Evolutionary conservation across 2,329 filamentous ascomycete species (phyloP).

Genomic region (Botrytis deweyae): DNA sequence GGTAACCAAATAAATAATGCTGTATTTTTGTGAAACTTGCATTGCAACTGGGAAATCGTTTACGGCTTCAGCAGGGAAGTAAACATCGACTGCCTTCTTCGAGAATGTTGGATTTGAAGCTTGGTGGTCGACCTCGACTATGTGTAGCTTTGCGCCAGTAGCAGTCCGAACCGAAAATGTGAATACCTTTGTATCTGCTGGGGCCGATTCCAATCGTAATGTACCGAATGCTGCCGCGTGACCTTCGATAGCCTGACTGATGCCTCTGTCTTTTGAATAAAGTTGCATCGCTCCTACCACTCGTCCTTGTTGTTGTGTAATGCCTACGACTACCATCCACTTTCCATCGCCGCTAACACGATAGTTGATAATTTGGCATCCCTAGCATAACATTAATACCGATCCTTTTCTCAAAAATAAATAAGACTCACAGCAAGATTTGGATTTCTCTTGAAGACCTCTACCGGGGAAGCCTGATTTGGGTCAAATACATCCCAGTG

Average conservation of each 20-base stretch:
- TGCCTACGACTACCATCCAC: conserved; percentile 98
- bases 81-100: conserved; percentile 97
- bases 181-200: conserved; percentile 91
- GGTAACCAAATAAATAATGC: conserved; percentile 93
- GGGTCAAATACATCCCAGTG: conserved; percentile 97
- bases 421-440: conserved; percentile 73
- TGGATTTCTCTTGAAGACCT: conserved; percentile 91
- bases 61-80: conserved; percentile 91
- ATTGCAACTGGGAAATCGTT: conserved; percentile 98
- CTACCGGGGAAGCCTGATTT: conserved; percentile 73
- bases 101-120: conserved; percentile 83
- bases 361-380: conserved; percentile 99
- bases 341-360: conserved; percentile 92
- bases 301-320: conserved; percentile 87
- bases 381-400: conserved; percentile 50
- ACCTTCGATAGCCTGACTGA: conserved; percentile 97
- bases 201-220: conserved; percentile 81
- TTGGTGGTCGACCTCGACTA: conserved; percentile 95
- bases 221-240: conserved; percentile 95
- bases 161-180: conserved; percentile 92
- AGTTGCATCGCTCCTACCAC: conserved; percentile 97
- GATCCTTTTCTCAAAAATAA: neutral
- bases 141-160: conserved; percentile 89
- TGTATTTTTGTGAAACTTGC: conserved; percentile 95
- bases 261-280: conserved; percentile 91